phyloP scores from a whole-genome alignment of 2,329 filamentous ascomycete genomes.

The Colletotrichum magnum region DNA sequence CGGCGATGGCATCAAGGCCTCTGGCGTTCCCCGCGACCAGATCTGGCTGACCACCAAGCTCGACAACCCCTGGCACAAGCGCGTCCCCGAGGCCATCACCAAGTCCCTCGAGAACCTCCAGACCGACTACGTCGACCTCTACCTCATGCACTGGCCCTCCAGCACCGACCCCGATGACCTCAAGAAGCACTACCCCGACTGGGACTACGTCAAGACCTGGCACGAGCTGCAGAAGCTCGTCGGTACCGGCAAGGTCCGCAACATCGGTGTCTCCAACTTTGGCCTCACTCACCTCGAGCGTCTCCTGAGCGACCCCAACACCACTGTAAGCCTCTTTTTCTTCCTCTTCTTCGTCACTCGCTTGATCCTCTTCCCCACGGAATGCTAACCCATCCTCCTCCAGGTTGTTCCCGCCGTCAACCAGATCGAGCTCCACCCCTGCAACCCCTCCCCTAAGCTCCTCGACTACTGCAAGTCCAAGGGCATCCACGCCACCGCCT shows the following conservation, averaged over 20 bases:
- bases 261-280: conserved; percentile 92
- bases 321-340: conserved; percentile 62
- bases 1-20: conserved; percentile 74
- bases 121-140: conserved; percentile 77
- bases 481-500: conserved; percentile 81
- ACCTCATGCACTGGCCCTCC: conserved; percentile 81
- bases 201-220: conserved; percentile 88
- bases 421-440: conserved; percentile 86
- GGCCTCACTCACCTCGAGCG: conserved; percentile 84
- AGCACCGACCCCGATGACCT: conserved; percentile 73
- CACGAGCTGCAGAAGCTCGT: conserved; percentile 79
- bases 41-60: conserved; percentile 87
- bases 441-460: conserved; percentile 85
- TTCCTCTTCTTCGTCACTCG: neutral
- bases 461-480: conserved; percentile 80
- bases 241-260: conserved; percentile 78
- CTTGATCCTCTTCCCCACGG: neutral
- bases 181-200: conserved; percentile 80
- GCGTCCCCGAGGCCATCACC: conserved; percentile 73
- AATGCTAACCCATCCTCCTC: neutral
- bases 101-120: conserved; percentile 72
- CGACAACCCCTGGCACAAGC: conserved; percentile 84
- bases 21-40: conserved; percentile 74
- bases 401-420: conserved; percentile 78
- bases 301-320: conserved; percentile 76